Percentiles rank a stretch among this genome's conserved stretches.
Conservation (phyloP, 2,329 filamentous ascomycete species). For the Xylariaceae sp. region DNA sequence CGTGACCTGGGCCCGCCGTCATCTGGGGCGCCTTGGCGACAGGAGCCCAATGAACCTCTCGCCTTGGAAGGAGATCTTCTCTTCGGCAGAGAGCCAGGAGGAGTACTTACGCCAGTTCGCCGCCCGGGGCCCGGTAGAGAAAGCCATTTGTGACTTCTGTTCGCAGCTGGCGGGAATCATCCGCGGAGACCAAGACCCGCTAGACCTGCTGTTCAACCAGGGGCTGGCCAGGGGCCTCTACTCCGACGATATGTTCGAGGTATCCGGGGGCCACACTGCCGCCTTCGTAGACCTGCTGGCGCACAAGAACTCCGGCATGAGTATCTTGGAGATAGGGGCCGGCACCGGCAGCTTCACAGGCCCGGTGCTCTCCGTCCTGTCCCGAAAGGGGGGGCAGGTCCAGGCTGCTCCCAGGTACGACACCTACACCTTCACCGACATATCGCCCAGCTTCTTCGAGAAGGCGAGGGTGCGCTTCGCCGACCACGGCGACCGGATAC, state of each 20-base stretch:
- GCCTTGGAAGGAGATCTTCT: background rate
- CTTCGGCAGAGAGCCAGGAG: background rate
- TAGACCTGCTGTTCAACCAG: constrained; percentile 1
- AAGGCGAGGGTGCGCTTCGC: background rate
- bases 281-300: constrained; percentile 5
- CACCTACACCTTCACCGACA: background rate
- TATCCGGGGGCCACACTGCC: background rate
- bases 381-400: constrained; percentile 6
- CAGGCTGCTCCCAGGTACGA: constrained; percentile 2
- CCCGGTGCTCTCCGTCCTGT: constrained; percentile 4
- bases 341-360: constrained; percentile 5
- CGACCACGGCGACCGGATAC: background rate
- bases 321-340: constrained; percentile 7
- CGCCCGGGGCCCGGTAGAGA: background rate
- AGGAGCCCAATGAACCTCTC: background rate
- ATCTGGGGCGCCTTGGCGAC: background rate
- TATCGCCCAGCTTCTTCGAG: background rate
- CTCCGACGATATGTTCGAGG: background rate
- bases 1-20: background rate
- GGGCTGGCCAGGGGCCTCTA: constrained; percentile 1
- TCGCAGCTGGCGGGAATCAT: background rate
- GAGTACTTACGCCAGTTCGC: background rate
- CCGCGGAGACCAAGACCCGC: background rate
- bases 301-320: constrained; percentile 10
- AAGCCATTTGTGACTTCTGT: background rate